Evolutionary conservation across 2,329 filamentous ascomycete species (phyloP).

Genomic region (Hymenoscyphus albidus): DNA sequence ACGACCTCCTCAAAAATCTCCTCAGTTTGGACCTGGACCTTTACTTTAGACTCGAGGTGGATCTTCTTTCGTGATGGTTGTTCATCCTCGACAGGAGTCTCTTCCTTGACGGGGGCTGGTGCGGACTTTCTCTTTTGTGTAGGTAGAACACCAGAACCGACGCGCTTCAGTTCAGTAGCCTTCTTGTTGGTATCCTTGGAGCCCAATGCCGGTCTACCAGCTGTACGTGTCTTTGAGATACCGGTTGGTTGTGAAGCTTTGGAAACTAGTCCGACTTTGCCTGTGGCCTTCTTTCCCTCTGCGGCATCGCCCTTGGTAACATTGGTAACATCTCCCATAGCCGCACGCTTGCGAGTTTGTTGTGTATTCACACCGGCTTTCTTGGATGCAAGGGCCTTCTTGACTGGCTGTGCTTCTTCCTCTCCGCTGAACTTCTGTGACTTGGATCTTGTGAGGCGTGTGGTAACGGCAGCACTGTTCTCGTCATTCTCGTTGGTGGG

Average conservation of each 20-base stretch:
- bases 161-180: constrained; percentile 64
- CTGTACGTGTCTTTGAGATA: constrained; percentile 65
- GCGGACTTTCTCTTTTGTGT: constrained; percentile 64
- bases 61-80: constrained; percentile 67
- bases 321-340: constrained; percentile 93
- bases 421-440: constrained; percentile 61
- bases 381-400: constrained; percentile 68
- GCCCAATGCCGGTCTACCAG: constrained; percentile 57
- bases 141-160: constrained; percentile 65
- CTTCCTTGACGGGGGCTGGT: constrained; percentile 54
- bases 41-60: constrained; percentile 53
- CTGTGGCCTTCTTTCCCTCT: constrained; percentile 72
- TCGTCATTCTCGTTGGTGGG: constrained; percentile 93
- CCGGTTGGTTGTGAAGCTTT: constrained; percentile 81
- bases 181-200: constrained; percentile 66
- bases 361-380: constrained; percentile 53
- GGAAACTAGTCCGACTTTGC: constrained; percentile 67
- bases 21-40: constrained; percentile 30
- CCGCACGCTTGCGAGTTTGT: constrained; percentile 69
- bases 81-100: constrained; percentile 56
- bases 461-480: constrained; percentile 63
- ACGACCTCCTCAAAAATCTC: constrained; percentile 38
- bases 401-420: constrained; percentile 55
- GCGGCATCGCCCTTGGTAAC: constrained; percentile 71
- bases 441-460: constrained; percentile 90